Percentiles rank a stretch among this genome's conserved stretches.
Evolutionary conservation across 2,329 filamentous ascomycete species (phyloP).

Genomic region (Aureobasidium sp.): DNA sequence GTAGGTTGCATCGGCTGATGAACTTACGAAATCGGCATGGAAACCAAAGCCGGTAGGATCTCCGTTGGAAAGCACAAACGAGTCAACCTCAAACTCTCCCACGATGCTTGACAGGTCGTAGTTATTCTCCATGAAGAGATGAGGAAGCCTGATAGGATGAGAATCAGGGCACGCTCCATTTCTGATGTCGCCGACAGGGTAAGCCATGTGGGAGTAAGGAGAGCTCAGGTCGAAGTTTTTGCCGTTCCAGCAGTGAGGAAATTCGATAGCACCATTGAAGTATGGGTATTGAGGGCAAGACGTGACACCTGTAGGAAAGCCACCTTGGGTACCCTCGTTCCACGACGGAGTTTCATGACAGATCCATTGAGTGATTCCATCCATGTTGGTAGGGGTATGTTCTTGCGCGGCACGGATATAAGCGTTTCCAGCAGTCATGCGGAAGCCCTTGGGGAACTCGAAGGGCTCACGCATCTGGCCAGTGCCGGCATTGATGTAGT

Average conservation of each 20-base stretch:
- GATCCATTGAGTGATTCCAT: slow-evolving; percentile 39
- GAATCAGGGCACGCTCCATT: slow-evolving; percentile 46
- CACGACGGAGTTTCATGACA: slow-evolving; percentile 49
- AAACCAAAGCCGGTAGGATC: slow-evolving; percentile 42
- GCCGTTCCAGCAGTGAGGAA: slow-evolving; percentile 72
- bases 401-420: slow-evolving; percentile 48
- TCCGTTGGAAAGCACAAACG: slow-evolving; percentile 40
- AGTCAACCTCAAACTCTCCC: slow-evolving; percentile 53
- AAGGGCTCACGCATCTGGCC: slow-evolving; percentile 58
- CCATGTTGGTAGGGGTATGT: slow-evolving; percentile 26
- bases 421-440: slow-evolving; percentile 62
- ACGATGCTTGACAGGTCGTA: slow-evolving; percentile 45
- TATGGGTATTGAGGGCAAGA: slow-evolving; percentile 53
- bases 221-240: slow-evolving; percentile 48
- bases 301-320: slow-evolving; percentile 56
- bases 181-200: slow-evolving; percentile 43
- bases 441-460: slow-evolving; percentile 63
- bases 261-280: slow-evolving; percentile 59
- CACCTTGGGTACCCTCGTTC: slow-evolving; percentile 39
- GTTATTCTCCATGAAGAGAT: slow-evolving; percentile 40
- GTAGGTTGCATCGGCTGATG: too few species aligned
- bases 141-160: slow-evolving; percentile 50
- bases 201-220: slow-evolving; percentile 58
- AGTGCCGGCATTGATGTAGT: slow-evolving; percentile 53
- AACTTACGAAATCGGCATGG: slow-evolving; percentile 40